These are phyloP conservation scores for Lepidium didymum DNA, from an alignment of 345 rosid genomes.

Conservation along the genomic window DNA sequence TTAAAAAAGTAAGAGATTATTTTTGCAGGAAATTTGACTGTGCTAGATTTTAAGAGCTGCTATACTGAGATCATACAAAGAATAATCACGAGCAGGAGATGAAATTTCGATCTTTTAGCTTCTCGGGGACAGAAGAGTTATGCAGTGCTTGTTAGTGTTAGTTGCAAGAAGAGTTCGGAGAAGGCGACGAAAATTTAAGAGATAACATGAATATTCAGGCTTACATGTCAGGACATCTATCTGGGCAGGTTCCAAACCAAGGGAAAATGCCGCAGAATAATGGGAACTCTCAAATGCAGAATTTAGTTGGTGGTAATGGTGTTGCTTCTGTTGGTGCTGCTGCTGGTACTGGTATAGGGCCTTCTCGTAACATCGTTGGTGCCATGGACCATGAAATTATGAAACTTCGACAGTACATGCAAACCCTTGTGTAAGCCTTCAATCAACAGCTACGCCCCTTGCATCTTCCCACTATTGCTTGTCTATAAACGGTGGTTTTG, in stretches of 20 bases:
- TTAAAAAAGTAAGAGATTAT: neutral
- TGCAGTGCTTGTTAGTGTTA: conserved; percentile 26
- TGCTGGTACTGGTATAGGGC: conserved; percentile 21
- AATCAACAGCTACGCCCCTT: neutral
- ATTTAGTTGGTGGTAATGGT: conserved; percentile 34
- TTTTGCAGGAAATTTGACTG: conserved; percentile 7
- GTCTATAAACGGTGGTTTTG: neutral
- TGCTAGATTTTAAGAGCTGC: neutral
- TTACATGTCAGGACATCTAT: conserved; percentile 47
- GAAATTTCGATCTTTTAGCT: conserved; percentile 25
- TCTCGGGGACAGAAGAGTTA: conserved; percentile 17
- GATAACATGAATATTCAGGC: conserved; percentile 59
- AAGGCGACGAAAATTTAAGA: conserved; percentile 25
- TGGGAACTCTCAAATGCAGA: conserved; percentile 62
- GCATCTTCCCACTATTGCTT: neutral
- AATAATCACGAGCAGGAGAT: conserved; percentile 17
- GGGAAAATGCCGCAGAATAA: conserved; percentile 52
- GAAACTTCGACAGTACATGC: conserved; percentile 43
- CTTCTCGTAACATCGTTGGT: conserved; percentile 19
- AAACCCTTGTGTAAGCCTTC: conserved; percentile 50
- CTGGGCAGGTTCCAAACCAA: conserved; percentile 65
- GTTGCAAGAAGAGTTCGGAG: conserved; percentile 17
- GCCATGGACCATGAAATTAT: conserved; percentile 45
- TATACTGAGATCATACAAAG: conserved; percentile 7
- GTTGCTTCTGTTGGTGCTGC: conserved; percentile 4